Base-by-base conservation (phyloP, 345 rosid species). In the Brassica nigra region DNA sequence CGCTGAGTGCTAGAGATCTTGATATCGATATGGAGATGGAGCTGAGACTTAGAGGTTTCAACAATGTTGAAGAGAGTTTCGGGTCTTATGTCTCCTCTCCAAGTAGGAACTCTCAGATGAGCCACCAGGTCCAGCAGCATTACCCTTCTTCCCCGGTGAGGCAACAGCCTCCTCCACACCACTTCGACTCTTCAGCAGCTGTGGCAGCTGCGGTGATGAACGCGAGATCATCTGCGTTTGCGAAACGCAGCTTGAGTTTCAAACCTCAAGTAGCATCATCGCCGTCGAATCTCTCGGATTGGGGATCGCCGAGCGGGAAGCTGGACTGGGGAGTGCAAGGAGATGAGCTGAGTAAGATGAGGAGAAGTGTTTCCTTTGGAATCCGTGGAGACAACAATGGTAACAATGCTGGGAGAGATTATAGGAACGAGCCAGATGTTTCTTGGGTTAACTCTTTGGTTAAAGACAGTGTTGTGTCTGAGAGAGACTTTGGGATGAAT, bases 281-380 rank as follows among this genome's bases (percentile, higher is more conserved):
- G 10, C 85, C 88, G 1, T 78, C 95, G 5, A 86, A 87, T 68
- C 83, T 89, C 29, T 89, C 91, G 0, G 85, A 85, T 47, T 92
- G 98, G 99, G 74, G 94, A 76, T 90, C 96, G 0, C 96, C 97
- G 8, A 82, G 80, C n/a, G 99, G 99, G 76, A 93, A 87, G 75
- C 78, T 95, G 39, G 94, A 95, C 62, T 93, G 99, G 99, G 97
- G 94, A n/a, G 75, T 91, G 77, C 91, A 90, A 78, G 96, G 96
- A 73, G 96, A 93, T 12, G 93, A 95, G 85, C 76, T 95, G 76
- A 91, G 80, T 86, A 95, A 87, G 89, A 87, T 95, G 68, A 93
- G 87, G 76, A 90, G 87, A 83, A 90, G 97, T 0, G 94, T 91
- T 64, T 93, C 99, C 9, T 92, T 95, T 4, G 97, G 97, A 62